Evolutionary conservation across 129 eudicot species (phyloP).

Genomic region (Lactuca saligna): DNA sequence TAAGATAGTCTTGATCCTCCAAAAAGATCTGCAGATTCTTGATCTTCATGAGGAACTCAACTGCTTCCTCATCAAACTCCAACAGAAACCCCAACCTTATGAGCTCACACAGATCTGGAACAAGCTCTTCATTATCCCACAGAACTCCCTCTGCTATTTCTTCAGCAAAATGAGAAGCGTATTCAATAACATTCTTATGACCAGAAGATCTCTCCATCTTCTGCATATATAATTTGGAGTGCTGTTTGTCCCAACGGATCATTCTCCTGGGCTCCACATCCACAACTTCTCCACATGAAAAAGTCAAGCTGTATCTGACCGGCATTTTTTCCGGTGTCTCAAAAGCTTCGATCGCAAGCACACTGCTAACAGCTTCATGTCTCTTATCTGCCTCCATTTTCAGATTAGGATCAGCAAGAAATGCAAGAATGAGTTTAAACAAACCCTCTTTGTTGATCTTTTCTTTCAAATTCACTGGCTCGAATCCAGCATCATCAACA

Average conservation of each 20-base stretch:
- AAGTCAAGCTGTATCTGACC: constrained; percentile 28
- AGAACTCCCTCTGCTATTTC: constrained; percentile 55
- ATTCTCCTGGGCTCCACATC: constrained; percentile 30
- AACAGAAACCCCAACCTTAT: too few species aligned
- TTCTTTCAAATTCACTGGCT: constrained; percentile 28
- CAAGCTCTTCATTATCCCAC: constrained; percentile 44
- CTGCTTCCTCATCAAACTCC: too few species aligned
- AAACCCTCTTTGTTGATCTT: constrained; percentile 9
- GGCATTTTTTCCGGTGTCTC: constrained; percentile 38
- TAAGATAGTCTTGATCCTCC: constrained; percentile 52
- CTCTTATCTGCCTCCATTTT: too few species aligned
- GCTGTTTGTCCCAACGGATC: constrained; percentile 60
- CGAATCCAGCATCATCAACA: constrained; percentile 6
- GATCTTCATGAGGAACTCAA: too few species aligned
- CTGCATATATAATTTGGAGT: constrained; percentile 25
- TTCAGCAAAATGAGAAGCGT: constrained; percentile 45
- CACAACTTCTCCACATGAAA: constrained; percentile 33
- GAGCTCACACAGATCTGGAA: too few species aligned
- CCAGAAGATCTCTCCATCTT: constrained; percentile 8
- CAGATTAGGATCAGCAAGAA: too few species aligned
- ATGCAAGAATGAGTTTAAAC: too few species aligned
- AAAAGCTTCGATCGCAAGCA: constrained; percentile 18
- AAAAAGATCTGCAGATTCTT: background rate
- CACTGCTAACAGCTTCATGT: too few species aligned
- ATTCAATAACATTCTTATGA: constrained; percentile 32